Base-by-base conservation (phyloP, 2,329 filamentous ascomycete species). In the Colletotrichum sp. region DNA sequence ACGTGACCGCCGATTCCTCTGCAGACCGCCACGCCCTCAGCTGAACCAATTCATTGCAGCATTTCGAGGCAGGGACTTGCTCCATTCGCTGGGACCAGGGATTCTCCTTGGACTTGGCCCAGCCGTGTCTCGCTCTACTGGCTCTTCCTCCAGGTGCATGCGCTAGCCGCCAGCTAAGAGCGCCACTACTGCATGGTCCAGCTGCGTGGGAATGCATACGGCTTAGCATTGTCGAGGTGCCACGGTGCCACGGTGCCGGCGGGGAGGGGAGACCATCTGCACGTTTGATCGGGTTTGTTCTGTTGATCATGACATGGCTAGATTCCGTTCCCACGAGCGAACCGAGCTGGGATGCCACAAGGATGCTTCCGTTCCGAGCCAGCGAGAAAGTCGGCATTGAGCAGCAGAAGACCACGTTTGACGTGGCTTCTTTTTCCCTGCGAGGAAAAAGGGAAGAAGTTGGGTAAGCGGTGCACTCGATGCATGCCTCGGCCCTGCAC, bases 11-110 rank as follows among this genome's bases (percentile, higher is more conserved):
- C 48, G 64, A 73, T 55, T 68, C 43, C 64, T 39, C 64, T 34
- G 63, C 70, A 75, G 70, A 75, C 74, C 66, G 74, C 71, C 74
- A 71, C 71, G 36, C 48, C 71, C 74, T 71, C 66, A 76, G 74
- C 71, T 76, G 74, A 67, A 76, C 66, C 59, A 66, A 66, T 66
- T 34, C 61, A 48, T 64, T 63, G 72, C 66, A 39, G 48, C 52
- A 30, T 43, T 64, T 48, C 32, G 52, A 43, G 32, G 71, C 32
- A 59, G 60, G 32, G 14, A 36, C 52, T 74, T 43, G 66, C 34
- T 48, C 66, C 18, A 66, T 75, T 71, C 61, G 74, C 60, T 61
- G 52, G n/a, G 24, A 30, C 39, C 60, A 68, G 66, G 74, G 66
- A 24, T 26, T 39, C 52, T 55, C 66, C 74, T 68, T 67, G 57